Evolutionary conservation across 306 rosid genomes (phyloP).

Genomic region (Vigna nakashimae): DNA sequence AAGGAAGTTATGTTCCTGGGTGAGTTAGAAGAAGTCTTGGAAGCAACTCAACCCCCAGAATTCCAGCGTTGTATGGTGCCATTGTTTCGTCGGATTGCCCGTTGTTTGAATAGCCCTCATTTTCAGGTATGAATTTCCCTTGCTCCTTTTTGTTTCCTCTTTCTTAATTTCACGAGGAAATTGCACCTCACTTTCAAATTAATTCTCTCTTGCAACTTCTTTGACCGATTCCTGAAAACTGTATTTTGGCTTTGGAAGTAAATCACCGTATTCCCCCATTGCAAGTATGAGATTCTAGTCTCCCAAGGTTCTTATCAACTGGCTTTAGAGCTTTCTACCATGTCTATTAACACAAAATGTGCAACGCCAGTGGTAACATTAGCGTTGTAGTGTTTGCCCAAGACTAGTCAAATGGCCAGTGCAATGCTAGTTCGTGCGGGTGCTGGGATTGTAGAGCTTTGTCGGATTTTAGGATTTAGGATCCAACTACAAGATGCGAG

Average conservation of each 20-base stretch:
- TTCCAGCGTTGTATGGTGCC: conserved; percentile 90
- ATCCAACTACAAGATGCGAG: no score
- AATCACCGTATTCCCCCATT: background rate
- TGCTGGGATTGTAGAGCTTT: background rate
- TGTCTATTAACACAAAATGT: background rate
- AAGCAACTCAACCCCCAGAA: conserved; percentile 82
- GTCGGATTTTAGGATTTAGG: background rate
- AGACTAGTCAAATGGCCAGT: background rate
- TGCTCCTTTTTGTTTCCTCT: background rate
- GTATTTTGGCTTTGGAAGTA: conserved; percentile 2
- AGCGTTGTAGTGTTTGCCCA: no score
- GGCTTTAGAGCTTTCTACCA: background rate
- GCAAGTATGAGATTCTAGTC: background rate
- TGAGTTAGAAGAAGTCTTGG: conserved; percentile 86
- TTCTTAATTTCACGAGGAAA: background rate
- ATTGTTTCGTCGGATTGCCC: conserved; percentile 68
- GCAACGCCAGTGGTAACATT: background rate
- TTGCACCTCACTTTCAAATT: background rate
- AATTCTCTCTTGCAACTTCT: conserved; percentile 5
- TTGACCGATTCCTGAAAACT: background rate
- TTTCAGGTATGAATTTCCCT: conserved; percentile 64
- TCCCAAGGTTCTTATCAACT: background rate
- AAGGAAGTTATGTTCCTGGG: conserved; percentile 87
- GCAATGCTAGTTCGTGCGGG: background rate
- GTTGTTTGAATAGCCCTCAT: conserved; percentile 76